Percentiles rank a stretch among this genome's conserved stretches.
Evolutionary conservation across 176 grass and related monocot species (phyloP).

Genomic region (Urochloa ruziziensis): DNA sequence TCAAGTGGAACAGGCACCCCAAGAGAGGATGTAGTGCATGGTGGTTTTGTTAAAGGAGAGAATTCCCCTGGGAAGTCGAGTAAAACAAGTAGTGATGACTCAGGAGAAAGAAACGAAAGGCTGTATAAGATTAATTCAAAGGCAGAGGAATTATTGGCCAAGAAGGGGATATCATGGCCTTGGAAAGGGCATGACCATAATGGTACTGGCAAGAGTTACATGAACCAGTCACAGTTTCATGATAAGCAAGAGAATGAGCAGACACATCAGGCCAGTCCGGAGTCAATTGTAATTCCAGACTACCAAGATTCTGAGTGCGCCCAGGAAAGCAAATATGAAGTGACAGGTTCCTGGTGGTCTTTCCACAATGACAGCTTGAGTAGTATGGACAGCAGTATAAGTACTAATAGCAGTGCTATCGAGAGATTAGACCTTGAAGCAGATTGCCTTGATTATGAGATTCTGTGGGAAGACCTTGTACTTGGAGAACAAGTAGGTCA

Average conservation of each 20-base stretch:
- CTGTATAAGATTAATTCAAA: conserved; percentile 67
- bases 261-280: conserved; percentile 28
- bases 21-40: conserved; percentile 14
- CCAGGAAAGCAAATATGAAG: conserved; percentile 43
- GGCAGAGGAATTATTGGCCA: conserved; percentile 57
- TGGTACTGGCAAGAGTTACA: conserved; percentile 36
- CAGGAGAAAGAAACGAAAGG: conserved; percentile 44
- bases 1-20: conserved; percentile 43
- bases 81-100: conserved; percentile 58
- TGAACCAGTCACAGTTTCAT: conserved; percentile 38
- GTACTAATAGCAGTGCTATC: conserved; percentile 56
- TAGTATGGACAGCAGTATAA: conserved; percentile 70
- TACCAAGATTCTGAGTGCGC: conserved; percentile 24
- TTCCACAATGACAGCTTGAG: conserved; percentile 61
- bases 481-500: conserved; percentile 93
- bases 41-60: conserved; percentile 16
- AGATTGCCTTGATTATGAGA: conserved; percentile 86
- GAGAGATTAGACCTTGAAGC: conserved; percentile 64
- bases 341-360: conserved; percentile 75
- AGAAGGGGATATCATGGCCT: conserved; percentile 68
- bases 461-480: conserved; percentile 85
- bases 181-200: conserved; percentile 61
- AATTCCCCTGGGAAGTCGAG: conserved; percentile 22
- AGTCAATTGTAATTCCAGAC: conserved; percentile 47
- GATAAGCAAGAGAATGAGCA: conserved; percentile 51